Percentiles rank a stretch among this genome's conserved stretches.
phyloP scores from a whole-genome alignment of 495 filamentous ascomycete species.

The Neurospora hispaniola region DNA sequence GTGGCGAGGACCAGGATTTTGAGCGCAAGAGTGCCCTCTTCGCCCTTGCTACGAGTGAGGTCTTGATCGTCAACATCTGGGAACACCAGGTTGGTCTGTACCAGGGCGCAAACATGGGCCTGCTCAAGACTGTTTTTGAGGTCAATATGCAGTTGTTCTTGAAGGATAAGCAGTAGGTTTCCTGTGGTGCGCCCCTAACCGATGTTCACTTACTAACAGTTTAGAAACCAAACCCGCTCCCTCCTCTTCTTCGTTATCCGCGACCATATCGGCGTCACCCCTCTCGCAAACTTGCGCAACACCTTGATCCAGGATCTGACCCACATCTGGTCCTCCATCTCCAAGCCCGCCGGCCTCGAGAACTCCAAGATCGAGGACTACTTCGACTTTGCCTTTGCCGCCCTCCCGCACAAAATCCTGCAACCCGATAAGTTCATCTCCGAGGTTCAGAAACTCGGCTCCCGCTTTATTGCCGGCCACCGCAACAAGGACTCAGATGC shows the following conservation, averaged over 20 bases:
- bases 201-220: conserved; percentile 15
- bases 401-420: conserved; percentile 90
- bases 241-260: conserved; percentile 98
- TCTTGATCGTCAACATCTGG: conserved; percentile 98
- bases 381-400: conserved; percentile 95
- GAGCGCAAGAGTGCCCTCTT: conserved; percentile 97
- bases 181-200: neutral
- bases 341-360: conserved; percentile 82
- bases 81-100: conserved; percentile 97
- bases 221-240: conserved; percentile 76
- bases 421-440: conserved; percentile 85
- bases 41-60: conserved; percentile 93
- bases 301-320: conserved; percentile 85
- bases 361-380: conserved; percentile 87
- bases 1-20: conserved; percentile 97
- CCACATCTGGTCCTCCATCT: conserved; percentile 82
- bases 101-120: conserved; percentile 96
- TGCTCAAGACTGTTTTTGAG: conserved; percentile 97
- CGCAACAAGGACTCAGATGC: conserved; percentile 23
- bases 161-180: conserved; percentile 76
- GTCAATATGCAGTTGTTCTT: conserved; percentile 94
- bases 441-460: conserved; percentile 69
- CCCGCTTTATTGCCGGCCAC: conserved; percentile 72
- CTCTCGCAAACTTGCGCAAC: conserved; percentile 74
- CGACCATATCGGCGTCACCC: conserved; percentile 86